Conservation (phyloP, 1,284 basidiomycete species). For the Paramarasmius palmivorus region DNA sequence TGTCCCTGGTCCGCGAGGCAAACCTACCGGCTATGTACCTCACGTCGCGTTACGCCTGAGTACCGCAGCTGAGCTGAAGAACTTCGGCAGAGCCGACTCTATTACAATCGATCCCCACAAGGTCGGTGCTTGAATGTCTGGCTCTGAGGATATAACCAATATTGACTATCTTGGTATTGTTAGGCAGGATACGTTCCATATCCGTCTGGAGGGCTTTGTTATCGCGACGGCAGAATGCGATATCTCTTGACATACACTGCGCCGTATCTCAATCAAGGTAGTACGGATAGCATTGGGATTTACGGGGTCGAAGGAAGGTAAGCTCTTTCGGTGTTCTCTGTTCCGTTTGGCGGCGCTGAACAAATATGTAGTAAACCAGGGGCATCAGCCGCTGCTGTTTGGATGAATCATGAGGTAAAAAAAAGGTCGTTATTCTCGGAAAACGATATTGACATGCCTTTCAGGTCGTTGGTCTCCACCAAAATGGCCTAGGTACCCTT, state of each 20-base stretch:
- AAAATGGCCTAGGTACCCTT: background rate
- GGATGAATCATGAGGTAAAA: background rate
- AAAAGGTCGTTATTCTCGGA: background rate
- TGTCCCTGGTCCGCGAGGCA: background rate
- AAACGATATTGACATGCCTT: background rate
- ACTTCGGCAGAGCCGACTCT: background rate
- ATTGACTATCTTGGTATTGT: background rate
- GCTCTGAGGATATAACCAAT: background rate
- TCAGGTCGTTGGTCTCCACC: background rate
- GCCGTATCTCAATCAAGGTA: background rate
- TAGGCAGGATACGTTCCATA: background rate
- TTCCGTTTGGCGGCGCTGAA: no score
- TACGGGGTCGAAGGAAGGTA: background rate
- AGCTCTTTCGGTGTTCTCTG: no score
- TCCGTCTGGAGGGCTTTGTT: background rate
- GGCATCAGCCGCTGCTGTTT: background rate
- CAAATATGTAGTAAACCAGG: background rate
- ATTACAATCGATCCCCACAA: background rate
- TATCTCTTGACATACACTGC: background rate
- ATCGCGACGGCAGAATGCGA: constrained; percentile 2
- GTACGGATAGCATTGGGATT: background rate
- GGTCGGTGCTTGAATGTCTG: no score
- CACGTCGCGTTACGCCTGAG: background rate
- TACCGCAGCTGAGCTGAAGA: background rate
- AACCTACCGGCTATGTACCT: background rate